Evolutionary conservation across 164 flowering plant genomes (phyloP).

Genomic region (Saururus chinensis): DNA sequence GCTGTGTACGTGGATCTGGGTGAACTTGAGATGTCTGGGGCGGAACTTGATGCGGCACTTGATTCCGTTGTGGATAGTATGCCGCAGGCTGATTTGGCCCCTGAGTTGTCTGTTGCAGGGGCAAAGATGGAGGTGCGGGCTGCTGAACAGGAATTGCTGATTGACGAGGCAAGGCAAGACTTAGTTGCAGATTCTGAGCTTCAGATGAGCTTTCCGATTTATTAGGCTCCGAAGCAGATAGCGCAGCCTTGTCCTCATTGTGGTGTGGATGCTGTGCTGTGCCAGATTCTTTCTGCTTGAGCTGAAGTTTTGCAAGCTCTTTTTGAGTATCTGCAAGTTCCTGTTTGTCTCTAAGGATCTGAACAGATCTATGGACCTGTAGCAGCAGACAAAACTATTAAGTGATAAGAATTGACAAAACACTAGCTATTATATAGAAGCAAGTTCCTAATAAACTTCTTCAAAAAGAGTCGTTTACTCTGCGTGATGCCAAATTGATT

Average conservation of each 20-base stretch:
- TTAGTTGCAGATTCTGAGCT: conserved; percentile 53
- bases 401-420: not conserved
- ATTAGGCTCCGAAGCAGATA: conserved; percentile 21
- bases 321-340: conserved; percentile 87
- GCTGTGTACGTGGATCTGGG: conserved; percentile 42
- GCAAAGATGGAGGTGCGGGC: conserved; percentile 28
- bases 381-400: not conserved
- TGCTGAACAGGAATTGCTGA: conserved; percentile 25
- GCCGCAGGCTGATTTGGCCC: conserved; percentile 33
- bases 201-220: conserved; percentile 38
- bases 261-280: conserved; percentile 34
- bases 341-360: conserved; percentile 89
- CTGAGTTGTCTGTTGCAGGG: conserved; percentile 32
- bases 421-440: not conserved
- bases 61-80: conserved; percentile 48
- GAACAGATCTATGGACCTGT: conserved; percentile 90
- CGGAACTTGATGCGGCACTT: conserved; percentile 24
- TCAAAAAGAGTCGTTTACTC: not conserved
- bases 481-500: too few species aligned
- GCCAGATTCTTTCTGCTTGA: conserved; percentile 21
- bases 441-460: not conserved
- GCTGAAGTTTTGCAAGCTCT: conserved; percentile 85
- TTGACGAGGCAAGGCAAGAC: conserved; percentile 77
- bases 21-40: conserved; percentile 27
- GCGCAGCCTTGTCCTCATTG: conserved; percentile 34